Evolutionary conservation across 129 eudicot genomes (phyloP).

Genomic region (sunflower (Helianthus annuus)): DNA sequence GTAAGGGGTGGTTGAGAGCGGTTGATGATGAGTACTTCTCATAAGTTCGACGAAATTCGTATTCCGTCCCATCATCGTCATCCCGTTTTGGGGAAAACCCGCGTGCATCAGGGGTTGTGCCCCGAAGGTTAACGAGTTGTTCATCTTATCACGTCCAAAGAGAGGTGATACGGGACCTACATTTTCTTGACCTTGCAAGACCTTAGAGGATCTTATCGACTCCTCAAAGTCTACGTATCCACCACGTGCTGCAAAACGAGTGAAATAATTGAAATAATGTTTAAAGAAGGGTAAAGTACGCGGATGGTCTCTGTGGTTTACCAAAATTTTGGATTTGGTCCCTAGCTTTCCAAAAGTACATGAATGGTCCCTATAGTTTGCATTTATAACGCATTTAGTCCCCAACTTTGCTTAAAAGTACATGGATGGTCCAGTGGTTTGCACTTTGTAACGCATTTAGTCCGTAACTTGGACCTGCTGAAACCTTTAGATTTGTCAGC

Average conservation of each 20-base stretch:
- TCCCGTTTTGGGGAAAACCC: conserved; percentile 43
- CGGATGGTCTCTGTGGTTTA: too few relatives aligned
- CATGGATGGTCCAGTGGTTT: too few relatives aligned
- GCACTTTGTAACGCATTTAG: too few relatives aligned
- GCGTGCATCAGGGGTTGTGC: conserved; percentile 49
- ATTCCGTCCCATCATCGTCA: conserved; percentile 42
- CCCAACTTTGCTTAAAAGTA: too few relatives aligned
- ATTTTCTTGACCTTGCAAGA: conserved; percentile 99
- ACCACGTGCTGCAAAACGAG: conserved; percentile 54
- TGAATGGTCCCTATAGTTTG: too few relatives aligned
- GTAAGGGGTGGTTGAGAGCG: conserved; percentile 45
- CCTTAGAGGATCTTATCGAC: conserved; percentile 93
- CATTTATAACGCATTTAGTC: too few relatives aligned
- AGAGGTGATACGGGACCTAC: conserved; percentile 68
- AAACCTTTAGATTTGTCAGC: too few relatives aligned
- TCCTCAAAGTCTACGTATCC: conserved; percentile 90
- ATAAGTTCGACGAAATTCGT: conserved; percentile 43
- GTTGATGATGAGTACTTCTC: conserved; percentile 50
- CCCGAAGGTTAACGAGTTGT: conserved; percentile 55
- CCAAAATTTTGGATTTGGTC: too few relatives aligned
- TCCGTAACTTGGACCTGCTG: too few relatives aligned
- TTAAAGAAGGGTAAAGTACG: neutral
- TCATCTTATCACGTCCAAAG: conserved; percentile 57
- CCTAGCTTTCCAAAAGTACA: too few relatives aligned
- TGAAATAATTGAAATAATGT: neutral